Base-by-base conservation (phyloP, 139 green algal genomes). In the Picochlorum sp. region DNA sequence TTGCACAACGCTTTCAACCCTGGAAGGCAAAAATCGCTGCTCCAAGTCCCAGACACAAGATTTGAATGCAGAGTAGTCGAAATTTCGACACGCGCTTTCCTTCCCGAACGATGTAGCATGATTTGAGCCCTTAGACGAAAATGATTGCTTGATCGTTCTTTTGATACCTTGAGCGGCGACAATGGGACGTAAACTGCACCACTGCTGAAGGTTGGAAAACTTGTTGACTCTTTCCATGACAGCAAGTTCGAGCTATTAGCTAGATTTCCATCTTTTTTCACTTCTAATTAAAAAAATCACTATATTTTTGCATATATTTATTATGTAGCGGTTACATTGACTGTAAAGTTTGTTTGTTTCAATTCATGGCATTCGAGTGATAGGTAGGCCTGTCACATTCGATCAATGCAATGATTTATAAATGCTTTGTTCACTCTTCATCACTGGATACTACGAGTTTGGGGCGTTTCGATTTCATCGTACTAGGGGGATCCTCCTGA, bases 31-130 rank as follows among this genome's bases (percentile, higher is more conserved):
- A 21, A 2, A 55, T 56, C 21, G 44, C n/a, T 30, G 61, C 31
- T 18, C 65, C 50, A 86, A 47, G 58, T 91, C 81, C 1, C 45
- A 31, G 9, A 52, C 62, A 44, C 76, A 79, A 0, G 85, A 83
- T 1, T 38, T 70, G 6, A 92, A 71, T 0, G 66, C 68, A 1
- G 81, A 87, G 68, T 81, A 92, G 55, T 92, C 86, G 30, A 75
- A 71, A 3, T 44, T 51, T 50, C 68, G 67, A 69, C 15, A 4
- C 55, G 18, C 7, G 15, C 56, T 56, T 41, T 41, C 34, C 34
- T 41, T 41, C 34, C 34, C 34, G 4, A 11, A 2, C 34, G 34
- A 41, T 41, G 34, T 11, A 41, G 34, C 8, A 41, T 41, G 8
- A 41, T 41, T 41, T 41, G 8, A 9, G 14, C 34, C 8, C 8